These are phyloP conservation scores for Cystobasidiaceae sp. DNA, from an alignment of 1,284 basidiomycete species.

Conservation along the genomic window DNA sequence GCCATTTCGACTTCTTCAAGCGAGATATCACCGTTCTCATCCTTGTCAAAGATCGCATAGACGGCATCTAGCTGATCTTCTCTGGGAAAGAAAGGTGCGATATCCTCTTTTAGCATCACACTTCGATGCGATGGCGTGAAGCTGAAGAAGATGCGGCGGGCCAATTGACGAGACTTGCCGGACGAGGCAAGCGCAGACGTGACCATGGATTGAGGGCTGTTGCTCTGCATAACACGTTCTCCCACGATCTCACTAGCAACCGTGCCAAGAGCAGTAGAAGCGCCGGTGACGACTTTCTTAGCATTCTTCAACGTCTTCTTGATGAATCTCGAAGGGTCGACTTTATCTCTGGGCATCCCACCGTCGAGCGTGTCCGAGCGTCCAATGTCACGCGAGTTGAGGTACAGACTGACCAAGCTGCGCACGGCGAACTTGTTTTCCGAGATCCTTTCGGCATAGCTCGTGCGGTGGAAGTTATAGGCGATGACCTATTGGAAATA, in stretches of 20 bases:
- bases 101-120: conserved; percentile 62
- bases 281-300: conserved; percentile 55
- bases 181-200: conserved; percentile 69
- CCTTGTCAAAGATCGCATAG: conserved; percentile 68
- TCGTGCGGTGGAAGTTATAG: conserved; percentile 76
- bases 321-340: conserved; percentile 57
- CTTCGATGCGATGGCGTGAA: conserved; percentile 64
- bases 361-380: conserved; percentile 61
- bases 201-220: conserved; percentile 76
- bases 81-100: conserved; percentile 65
- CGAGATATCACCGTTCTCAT: conserved; percentile 70
- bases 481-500: conserved; percentile 43
- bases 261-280: conserved; percentile 46
- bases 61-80: conserved; percentile 59
- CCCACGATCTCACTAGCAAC: conserved; percentile 52
- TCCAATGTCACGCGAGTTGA: conserved; percentile 55
- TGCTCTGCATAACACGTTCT: conserved; percentile 76
- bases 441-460: conserved; percentile 73
- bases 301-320: conserved; percentile 66
- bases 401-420: conserved; percentile 69
- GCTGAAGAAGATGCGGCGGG: conserved; percentile 79
- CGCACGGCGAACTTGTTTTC: conserved; percentile 76
- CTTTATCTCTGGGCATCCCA: conserved; percentile 48
- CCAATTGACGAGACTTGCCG: conserved; percentile 77
- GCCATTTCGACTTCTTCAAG: conserved; percentile 72